Base-by-base conservation (phyloP, 2,329 filamentous ascomycete species). In the Ophiocordyceps australis region DNA sequence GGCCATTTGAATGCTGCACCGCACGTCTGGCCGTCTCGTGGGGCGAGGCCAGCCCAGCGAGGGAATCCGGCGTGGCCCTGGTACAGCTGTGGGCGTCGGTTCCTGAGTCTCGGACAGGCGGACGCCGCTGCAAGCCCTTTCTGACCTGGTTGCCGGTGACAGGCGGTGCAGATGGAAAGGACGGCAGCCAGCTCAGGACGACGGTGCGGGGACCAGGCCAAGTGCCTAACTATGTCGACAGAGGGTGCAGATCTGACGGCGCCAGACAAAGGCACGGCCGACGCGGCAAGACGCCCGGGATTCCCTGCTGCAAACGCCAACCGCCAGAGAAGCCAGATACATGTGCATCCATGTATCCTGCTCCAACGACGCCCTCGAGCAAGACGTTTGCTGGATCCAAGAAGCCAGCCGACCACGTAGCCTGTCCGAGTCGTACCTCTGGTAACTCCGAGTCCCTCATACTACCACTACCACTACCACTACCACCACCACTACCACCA, bases 1-100 rank as follows among this genome's bases (percentile, higher is more conserved):
- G 29, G 23, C 30, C 33, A 32, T 33, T 22, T 27, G 30, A 26
- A 37, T 18, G 28, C 19, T 30, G 24, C 29, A 35, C 28, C 30
- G 30, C 27, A n/a, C n/a, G n/a, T n/a, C n/a, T n/a, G 21, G 23
- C 25, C 15, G 9, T 22, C 22, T 20, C 23, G 17, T 16, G 17
- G 25, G 26, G 23, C 25, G 15, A 26, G 30, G 26, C 23, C 21
- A 27, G 27, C 16, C 17, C 24, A 25, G 21, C 17, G 17, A 19
- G 17, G 17, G 17, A 10, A 19, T 7, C 17, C 17, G 7, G 24
- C 25, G 24, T 22, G 25, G n/a, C n/a, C n/a, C n/a, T n/a, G 23
- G 26, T 14, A 32, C 22, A 20, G 28, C 28, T 23, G 29, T 30
- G 28, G 28, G 23, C 26, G 20, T 14, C 17, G 18, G 23, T 26